These are phyloP conservation scores for Xanthoconium stramineum DNA, from an alignment of 768 basidiomycete genomes.

Conservation along the genomic window DNA sequence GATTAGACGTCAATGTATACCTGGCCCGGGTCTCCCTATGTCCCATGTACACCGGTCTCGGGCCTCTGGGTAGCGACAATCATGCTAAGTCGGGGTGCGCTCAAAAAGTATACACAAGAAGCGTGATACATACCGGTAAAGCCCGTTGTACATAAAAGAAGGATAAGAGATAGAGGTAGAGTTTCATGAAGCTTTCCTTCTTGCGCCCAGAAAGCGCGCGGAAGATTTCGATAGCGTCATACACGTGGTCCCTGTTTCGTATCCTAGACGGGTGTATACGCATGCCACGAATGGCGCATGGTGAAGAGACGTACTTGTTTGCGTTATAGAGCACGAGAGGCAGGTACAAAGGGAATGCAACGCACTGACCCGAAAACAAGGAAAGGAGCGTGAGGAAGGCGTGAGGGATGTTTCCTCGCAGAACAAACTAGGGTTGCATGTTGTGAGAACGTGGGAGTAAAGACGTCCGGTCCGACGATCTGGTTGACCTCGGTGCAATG, in stretches of 20 bases:
- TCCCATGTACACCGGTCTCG: neutral
- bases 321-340: constrained; percentile 88
- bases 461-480: constrained; percentile 42
- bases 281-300: neutral
- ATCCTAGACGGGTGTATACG: constrained; percentile 51
- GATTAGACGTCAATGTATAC: constrained; percentile 17
- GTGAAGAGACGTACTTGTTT: constrained; percentile 72
- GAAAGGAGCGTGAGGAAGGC: constrained; percentile 88
- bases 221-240: constrained; percentile 95
- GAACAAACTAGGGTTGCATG: constrained; percentile 67
- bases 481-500: constrained; percentile 99
- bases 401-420: constrained; percentile 95
- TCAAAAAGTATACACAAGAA: neutral
- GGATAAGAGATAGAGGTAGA: constrained; percentile 88
- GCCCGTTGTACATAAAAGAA: constrained; percentile 93
- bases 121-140: constrained; percentile 65
- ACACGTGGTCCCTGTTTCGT: constrained; percentile 85
- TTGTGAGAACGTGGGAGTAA: neutral
- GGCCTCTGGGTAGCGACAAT: constrained; percentile 2
- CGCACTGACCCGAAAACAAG: constrained; percentile 95
- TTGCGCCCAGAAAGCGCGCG: constrained; percentile 91
- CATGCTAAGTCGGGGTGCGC: constrained; percentile 78
- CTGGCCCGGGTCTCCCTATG: neutral
- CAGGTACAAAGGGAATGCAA: constrained; percentile 84
- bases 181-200: constrained; percentile 93